Evolutionary conservation across 176 grass and related monocot species (phyloP).

Genomic region (Juncus inflexus): DNA sequence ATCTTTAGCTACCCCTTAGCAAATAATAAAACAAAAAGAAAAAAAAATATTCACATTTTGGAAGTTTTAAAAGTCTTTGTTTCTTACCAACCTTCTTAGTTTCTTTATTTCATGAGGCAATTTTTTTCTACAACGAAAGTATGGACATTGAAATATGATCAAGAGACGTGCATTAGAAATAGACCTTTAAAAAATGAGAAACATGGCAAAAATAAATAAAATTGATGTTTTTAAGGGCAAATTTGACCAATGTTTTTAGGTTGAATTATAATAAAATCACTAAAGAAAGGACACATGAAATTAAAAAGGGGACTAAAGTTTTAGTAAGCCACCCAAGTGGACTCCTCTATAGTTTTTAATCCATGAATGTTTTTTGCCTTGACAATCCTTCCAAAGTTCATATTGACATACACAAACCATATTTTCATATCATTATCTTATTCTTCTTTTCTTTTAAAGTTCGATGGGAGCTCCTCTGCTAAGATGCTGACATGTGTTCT

Average conservation of each 20-base stretch:
- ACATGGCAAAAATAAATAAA: not conserved
- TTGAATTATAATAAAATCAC: constrained; percentile 9
- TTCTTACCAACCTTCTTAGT: constrained; percentile 9
- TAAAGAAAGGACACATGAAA: constrained; percentile 21
- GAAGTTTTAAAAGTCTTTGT: constrained; percentile 10
- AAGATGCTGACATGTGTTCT: too few relatives aligned
- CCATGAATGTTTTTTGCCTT: not conserved
- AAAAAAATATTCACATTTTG: not conserved
- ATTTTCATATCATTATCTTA: too few relatives aligned
- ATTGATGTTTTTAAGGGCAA: not conserved
- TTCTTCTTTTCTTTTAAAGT: too few relatives aligned
- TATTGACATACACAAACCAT: not conserved
- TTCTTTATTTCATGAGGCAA: not conserved
- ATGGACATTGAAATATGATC: constrained; percentile 2
- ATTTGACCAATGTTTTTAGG: constrained; percentile 24
- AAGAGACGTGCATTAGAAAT: constrained; percentile 12
- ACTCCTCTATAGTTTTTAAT: constrained; percentile 1
- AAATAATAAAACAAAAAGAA: too few relatives aligned
- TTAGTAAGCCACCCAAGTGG: constrained; percentile 9
- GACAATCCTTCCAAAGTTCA: not conserved
- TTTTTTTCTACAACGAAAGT: constrained; percentile 14
- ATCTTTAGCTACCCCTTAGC: not conserved
- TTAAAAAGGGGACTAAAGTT: not conserved
- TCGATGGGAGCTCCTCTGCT: too few relatives aligned
- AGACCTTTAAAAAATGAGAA: constrained; percentile 13